Evolutionary conservation across 768 basidiomycete species (phyloP).

Genomic region (Termitomyces titanicus): DNA sequence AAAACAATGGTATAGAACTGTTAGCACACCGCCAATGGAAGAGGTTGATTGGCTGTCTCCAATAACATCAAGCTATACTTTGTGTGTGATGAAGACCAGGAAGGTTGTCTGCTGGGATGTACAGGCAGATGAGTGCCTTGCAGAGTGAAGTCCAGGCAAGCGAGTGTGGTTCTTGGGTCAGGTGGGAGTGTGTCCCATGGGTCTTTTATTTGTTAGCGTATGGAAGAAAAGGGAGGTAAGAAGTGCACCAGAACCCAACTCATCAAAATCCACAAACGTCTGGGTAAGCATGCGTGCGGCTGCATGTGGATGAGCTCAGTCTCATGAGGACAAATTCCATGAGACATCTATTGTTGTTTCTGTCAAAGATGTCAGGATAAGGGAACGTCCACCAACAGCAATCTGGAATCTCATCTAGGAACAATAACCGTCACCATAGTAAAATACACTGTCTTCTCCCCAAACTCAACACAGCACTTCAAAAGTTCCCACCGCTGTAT

Average conservation of each 20-base stretch:
- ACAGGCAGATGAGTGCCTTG: constrained; percentile 53
- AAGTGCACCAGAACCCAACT: too few species aligned
- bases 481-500: constrained; percentile 68
- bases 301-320: too few species aligned
- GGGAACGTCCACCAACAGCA: neutral
- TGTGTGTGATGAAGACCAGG: constrained; percentile 75
- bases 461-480: constrained; percentile 78
- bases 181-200: too few species aligned
- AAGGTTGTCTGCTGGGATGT: constrained; percentile 80
- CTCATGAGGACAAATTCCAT: constrained; percentile 75
- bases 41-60: constrained; percentile 78
- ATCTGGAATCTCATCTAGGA: constrained; percentile 37
- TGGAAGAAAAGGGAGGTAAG: too few species aligned
- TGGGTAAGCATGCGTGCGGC: too few species aligned
- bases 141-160: constrained; percentile 64
- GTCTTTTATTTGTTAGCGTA: too few species aligned
- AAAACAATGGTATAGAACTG: constrained; percentile 61
- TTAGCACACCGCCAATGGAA: constrained; percentile 61
- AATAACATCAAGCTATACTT: constrained; percentile 70
- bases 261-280: too few species aligned
- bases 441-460: constrained; percentile 66
- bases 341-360: constrained; percentile 52
- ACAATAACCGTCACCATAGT: constrained; percentile 67
- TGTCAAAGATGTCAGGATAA: constrained; percentile 17
- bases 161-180: too few species aligned